These are phyloP conservation scores for Pugionium dolabratum DNA, from an alignment of 345 rosid species.

Conservation along the genomic window DNA sequence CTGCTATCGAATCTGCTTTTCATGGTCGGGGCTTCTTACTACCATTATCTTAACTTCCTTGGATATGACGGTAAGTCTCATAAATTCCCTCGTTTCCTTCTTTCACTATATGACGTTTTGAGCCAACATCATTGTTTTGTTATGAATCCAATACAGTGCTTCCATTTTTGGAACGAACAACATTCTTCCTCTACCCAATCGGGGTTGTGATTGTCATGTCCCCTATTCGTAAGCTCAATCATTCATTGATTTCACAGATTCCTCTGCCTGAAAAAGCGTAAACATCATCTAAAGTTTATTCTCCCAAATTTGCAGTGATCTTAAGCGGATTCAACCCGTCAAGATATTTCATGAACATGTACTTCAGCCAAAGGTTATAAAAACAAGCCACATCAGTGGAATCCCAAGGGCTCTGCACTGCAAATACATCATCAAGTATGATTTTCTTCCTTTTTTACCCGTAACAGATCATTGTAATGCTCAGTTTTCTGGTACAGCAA, in stretches of 20 bases:
- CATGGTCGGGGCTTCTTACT: constrained; percentile 90
- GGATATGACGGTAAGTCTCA: constrained; percentile 88
- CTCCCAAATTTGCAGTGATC: constrained; percentile 61
- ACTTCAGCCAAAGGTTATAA: constrained; percentile 80
- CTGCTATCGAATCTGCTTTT: constrained; percentile 87
- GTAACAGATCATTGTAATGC: constrained; percentile 17
- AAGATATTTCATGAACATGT: constrained; percentile 88
- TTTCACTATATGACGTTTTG: background rate
- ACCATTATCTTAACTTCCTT: constrained; percentile 96
- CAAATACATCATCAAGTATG: constrained; percentile 32
- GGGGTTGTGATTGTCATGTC: constrained; percentile 74
- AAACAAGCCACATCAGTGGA: constrained; percentile 26
- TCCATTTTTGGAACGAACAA: constrained; percentile 96
- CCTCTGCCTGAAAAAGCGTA: constrained; percentile 2
- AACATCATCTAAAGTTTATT: constrained; percentile 10
- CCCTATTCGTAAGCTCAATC: constrained; percentile 74
- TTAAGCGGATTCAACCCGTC: constrained; percentile 97
- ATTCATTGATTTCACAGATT: constrained; percentile 8
- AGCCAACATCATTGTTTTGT: constrained; percentile 11
- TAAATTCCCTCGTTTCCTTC: background rate
- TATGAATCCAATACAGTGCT: constrained; percentile 53
- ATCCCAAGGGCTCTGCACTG: constrained; percentile 30
- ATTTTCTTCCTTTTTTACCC: background rate
- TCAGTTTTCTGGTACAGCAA: constrained; percentile 28
- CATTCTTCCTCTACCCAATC: constrained; percentile 95